These are phyloP conservation scores for Cavenderia fasciculata DNA, from an alignment of 78 protist genomes.

Conservation along the genomic window DNA sequence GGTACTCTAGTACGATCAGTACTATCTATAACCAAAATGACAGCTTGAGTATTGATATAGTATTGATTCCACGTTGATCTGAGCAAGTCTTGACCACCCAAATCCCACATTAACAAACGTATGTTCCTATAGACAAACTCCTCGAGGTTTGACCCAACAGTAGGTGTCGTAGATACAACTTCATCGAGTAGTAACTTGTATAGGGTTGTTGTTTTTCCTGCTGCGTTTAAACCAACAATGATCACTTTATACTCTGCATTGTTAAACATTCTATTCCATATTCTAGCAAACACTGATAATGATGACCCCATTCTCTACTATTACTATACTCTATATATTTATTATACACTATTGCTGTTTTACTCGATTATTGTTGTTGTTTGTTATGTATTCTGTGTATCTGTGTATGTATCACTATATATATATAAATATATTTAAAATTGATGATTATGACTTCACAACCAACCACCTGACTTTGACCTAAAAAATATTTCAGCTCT, in stretches of 20 bases:
- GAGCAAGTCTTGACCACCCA: slow-evolving; percentile 88
- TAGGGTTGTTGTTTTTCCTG: slow-evolving; percentile 93
- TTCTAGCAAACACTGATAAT: slow-evolving; percentile 57
- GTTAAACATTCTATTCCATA: slow-evolving; percentile 78
- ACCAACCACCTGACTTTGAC: too few species aligned
- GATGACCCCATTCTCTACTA: slow-evolving; percentile 82
- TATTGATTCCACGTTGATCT: slow-evolving; percentile 89
- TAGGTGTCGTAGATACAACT: slow-evolving; percentile 91
- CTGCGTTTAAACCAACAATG: slow-evolving; percentile 89
- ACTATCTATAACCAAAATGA: slow-evolving; percentile 90
- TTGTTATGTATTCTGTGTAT: too few species aligned
- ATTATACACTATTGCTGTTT: too few species aligned
- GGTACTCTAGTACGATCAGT: slow-evolving; percentile 84
- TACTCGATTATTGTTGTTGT: too few species aligned
- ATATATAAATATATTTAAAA: too few species aligned
- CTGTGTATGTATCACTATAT: too few species aligned
- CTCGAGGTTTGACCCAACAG: slow-evolving; percentile 92
- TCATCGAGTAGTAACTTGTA: slow-evolving; percentile 83
- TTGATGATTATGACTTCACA: too few species aligned
- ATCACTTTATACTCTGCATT: slow-evolving; percentile 82
- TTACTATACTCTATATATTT: too few species aligned
- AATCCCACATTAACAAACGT: slow-evolving; percentile 88
- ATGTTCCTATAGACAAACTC: slow-evolving; percentile 90
- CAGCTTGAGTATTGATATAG: slow-evolving; percentile 83
- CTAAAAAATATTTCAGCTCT: too few species aligned